A percentile compares a stretch with the other conserved stretches of the same genome.
phyloP scores from a whole-genome alignment of 2,329 filamentous ascomycete genomes.

The Nothopassalora personata region DNA sequence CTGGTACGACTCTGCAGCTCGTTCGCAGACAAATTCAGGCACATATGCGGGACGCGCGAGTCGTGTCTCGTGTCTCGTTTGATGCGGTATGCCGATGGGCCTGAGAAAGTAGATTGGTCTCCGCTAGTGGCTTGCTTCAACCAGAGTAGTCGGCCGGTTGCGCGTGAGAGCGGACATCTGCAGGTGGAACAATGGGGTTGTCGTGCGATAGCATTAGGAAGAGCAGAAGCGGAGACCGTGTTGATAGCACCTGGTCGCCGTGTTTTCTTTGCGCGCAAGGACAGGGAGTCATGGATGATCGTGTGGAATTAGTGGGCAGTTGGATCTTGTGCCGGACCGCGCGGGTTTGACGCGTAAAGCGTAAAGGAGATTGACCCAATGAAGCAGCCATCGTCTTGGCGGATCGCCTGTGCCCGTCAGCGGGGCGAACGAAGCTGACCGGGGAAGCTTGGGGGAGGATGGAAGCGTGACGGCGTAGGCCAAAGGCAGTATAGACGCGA shows the following conservation, averaged over 20 bases:
- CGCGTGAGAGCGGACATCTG: background rate
- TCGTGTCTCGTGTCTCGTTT: conserved; percentile 7
- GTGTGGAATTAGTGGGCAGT: background rate
- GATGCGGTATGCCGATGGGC: background rate
- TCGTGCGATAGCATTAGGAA: background rate
- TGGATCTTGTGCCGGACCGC: background rate
- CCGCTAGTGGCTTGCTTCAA: conserved; percentile 4
- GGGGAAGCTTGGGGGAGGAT: background rate
- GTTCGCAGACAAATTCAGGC: conserved; percentile 16
- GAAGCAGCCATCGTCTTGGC: background rate
- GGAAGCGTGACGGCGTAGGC: background rate
- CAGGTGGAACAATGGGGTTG: background rate
- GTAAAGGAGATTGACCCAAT: background rate
- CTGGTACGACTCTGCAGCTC: conserved; percentile 18
- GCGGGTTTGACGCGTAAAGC: background rate
- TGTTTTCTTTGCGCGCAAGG: background rate
- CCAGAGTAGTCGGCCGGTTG: background rate
- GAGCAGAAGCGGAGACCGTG: background rate
- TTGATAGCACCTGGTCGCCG: background rate
- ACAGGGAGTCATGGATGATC: background rate
- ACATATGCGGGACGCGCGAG: conserved; percentile 9
- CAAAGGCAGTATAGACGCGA: background rate
- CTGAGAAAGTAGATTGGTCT: background rate
- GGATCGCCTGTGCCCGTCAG: background rate
- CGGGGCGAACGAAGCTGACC: background rate